Evolutionary conservation across 352 stramenopile species (phyloP).

Genomic region (Phytopythium litorale): DNA sequence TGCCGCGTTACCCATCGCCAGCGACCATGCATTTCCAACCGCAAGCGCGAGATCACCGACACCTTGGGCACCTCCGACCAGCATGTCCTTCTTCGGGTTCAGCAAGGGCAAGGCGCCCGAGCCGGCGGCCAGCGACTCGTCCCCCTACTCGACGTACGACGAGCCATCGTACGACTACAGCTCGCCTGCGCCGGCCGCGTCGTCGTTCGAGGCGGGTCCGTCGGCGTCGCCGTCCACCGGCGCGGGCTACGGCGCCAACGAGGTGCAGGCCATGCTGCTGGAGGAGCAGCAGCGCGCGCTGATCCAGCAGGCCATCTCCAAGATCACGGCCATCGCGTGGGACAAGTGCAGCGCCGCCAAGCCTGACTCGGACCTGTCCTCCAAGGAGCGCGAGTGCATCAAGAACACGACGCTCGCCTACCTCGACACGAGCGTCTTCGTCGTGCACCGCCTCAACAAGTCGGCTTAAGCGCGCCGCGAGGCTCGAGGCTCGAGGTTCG

Average conservation of each 20-base stretch:
- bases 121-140: constrained; percentile 22
- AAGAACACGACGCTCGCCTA: constrained; percentile 87
- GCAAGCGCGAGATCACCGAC: not conserved
- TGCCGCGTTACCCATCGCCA: not conserved
- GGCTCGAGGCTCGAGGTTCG: not conserved
- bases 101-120: constrained; percentile 67
- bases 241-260: constrained; percentile 34
- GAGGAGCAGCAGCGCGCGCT: constrained; percentile 86
- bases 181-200: constrained; percentile 24
- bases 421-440: constrained; percentile 85
- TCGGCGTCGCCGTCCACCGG: constrained; percentile 19
- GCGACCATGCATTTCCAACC: constrained; percentile 1
- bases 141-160: constrained; percentile 53
- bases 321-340: constrained; percentile 88
- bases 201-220: constrained; percentile 11
- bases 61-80: constrained; percentile 6
- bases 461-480: constrained; percentile 16
- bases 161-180: constrained; percentile 79
- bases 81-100: constrained; percentile 83
- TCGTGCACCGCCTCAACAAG: constrained; percentile 82
- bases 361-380: constrained; percentile 78
- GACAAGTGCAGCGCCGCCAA: constrained; percentile 87
- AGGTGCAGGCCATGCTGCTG: constrained; percentile 81
- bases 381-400: constrained; percentile 80
- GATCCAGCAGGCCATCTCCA: constrained; percentile 86